Base-by-base conservation (phyloP, 805 yeast species). In the Yarrowia sp. region DNA sequence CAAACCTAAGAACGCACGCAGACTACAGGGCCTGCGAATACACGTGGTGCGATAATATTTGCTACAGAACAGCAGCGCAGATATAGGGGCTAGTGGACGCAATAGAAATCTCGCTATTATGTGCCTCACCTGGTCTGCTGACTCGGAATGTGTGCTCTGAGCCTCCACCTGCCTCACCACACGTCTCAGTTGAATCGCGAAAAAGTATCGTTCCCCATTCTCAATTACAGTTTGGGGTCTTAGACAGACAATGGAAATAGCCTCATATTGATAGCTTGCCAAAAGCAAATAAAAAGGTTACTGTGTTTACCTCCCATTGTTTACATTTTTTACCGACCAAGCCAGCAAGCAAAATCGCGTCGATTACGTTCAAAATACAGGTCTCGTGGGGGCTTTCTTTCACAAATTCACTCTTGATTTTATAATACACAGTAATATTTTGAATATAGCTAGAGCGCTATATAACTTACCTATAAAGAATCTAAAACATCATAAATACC, bases 401-500 rank as follows among this genome's bases (percentile, higher is more conserved):
- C 25, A 31, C 16, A 44, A 44, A 27, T 19, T 46, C 53, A 14
- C 36, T 46, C 36, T 19, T 29, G 29, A 29, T 31, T 29, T 47
- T 47, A 47, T 47, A 32, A 47, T 47, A 47, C 55, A 47, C 55
- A 47, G 49, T 25, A 42, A 44, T 31, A 31, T 31, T 47, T 47
- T 21, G 38, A 47, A 47, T 47, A 47, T 47, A 47, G 55, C 55
- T 19, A 31, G 14, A 29, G 29, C 14, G 49, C 51, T 27, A 27
- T 47, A 47, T 21, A 47, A 51, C 58, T 51, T 51, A 51, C 58
- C 58, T 51, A 47, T 47, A 47, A 44, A 51, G 58, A 51, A 51
- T 51, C 58, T 51, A 51, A 51, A 51, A 33, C 58, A 51, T 51
- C 58, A 51, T 51, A 51, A 51, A 51, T 51, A 51, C 58, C 44